Evolutionary conservation across 306 rosid genomes (phyloP), one percentile per base, ranked within the genome.

Genomic region (Quercus robur): DNA sequence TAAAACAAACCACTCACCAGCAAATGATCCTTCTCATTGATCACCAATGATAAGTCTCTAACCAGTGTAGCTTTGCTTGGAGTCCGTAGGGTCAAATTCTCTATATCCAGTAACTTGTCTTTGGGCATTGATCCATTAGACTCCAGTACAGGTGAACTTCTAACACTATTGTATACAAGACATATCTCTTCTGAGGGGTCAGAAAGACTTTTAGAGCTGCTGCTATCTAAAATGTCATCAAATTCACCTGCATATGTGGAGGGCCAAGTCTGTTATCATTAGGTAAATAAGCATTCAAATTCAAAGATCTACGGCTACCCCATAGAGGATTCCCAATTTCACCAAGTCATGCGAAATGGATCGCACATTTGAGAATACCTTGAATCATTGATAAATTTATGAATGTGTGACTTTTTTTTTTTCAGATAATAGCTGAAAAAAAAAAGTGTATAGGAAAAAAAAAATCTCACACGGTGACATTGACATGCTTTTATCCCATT

Each of bases 221-320:
- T 78, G 68, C 89, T 87, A 75, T 91, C 96, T 87, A 95, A 85
- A 81, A 93, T 64, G 81, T 93, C 98, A 77, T 91, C 93, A 82
- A 95, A 95, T 82, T 95, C 99, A 77, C 97, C 99, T 93, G 90
- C 83, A 87, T 66, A 73, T 72, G 74, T 71, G 69, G 78, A 63
- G 25, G 56, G 41, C 78, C 46, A 62, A 84, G 77, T 55, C 21
- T 59, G 67, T 70, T 70, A 56, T 63, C 26, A 6, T 66, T 41
- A 66, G 46, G 70, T 20, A 31, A 70, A 4, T 68, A 61, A 41
- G 69, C 44, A 31, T 81, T 15, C 19, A 67, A 88, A 61, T 57
- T 69, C 15, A 28, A 72, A 33, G 30, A 33, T 25, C 3, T 13
- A 38, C 71, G 46, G 23, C 73, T 70, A 70, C 44, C 64, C 46